Evolutionary conservation across 2,329 filamentous ascomycete genomes (phyloP).

Genomic region (Fusarium hainanense): DNA sequence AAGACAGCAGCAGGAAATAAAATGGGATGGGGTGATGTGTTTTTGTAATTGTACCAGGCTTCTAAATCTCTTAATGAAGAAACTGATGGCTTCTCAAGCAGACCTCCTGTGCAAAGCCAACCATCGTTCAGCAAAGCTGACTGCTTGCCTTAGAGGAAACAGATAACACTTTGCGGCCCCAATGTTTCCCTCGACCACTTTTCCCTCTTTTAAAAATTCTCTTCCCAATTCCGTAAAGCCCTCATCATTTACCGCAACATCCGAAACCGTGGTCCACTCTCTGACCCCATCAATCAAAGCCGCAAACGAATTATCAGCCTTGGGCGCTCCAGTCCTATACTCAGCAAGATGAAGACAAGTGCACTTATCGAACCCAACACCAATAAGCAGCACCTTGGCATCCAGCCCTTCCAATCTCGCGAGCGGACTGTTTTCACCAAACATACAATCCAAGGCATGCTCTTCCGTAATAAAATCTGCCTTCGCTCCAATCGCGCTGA

Average conservation of each 20-base stretch:
- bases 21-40: too few species aligned
- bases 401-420: neutral
- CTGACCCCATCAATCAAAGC: neutral
- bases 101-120: neutral
- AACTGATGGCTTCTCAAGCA: neutral
- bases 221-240: neutral
- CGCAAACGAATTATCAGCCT: neutral
- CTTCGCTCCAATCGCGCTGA: conserved; percentile 1
- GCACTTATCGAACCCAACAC: neutral
- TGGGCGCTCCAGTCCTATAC: neutral
- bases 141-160: neutral
- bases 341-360: conserved; percentile 15
- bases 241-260: neutral
- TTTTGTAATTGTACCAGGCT: neutral
- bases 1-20: neutral
- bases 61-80: neutral
- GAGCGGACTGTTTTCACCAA: neutral
- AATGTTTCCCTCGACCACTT: neutral
- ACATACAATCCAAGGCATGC: neutral
- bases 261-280: neutral
- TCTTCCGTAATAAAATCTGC: neutral
- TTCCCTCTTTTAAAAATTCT: fast-evolving
- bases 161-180: neutral
- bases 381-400: neutral
- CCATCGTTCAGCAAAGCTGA: neutral